Percentiles rank a stretch among this genome's conserved stretches.
These are phyloP conservation scores for Entomortierella chlamydospora DNA, from an alignment of 192 early-diverging fungal species.

Conservation along the genomic window DNA sequence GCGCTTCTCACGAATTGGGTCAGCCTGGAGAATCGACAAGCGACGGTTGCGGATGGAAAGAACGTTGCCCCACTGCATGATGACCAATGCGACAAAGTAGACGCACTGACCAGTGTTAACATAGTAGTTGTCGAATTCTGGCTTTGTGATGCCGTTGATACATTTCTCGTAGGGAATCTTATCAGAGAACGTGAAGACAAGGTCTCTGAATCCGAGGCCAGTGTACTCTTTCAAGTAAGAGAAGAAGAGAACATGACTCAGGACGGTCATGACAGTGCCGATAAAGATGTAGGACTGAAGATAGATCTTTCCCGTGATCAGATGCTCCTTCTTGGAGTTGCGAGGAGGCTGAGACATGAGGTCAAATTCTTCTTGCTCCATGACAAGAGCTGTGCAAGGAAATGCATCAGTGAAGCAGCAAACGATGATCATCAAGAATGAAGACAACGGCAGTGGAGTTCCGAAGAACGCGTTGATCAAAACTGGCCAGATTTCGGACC, in stretches of 20 bases:
- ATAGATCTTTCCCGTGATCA: slow-evolving; percentile 76
- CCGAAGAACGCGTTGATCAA: slow-evolving; percentile 85
- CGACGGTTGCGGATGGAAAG: slow-evolving; percentile 69
- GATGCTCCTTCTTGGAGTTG: slow-evolving; percentile 72
- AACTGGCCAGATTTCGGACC: slow-evolving; percentile 82
- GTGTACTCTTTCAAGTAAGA: slow-evolving; percentile 70
- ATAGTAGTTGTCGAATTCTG: slow-evolving; percentile 42
- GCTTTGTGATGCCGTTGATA: slow-evolving; percentile 15
- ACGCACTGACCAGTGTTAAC: slow-evolving; percentile 68
- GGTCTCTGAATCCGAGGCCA: slow-evolving; percentile 61
- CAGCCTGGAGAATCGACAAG: slow-evolving; percentile 69
- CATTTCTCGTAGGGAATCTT: slow-evolving; percentile 34
- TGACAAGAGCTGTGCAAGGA: slow-evolving; percentile 76
- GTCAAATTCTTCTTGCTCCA: slow-evolving; percentile 83
- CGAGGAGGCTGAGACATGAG: slow-evolving; percentile 80
- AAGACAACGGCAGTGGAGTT: slow-evolving; percentile 79
- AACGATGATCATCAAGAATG: slow-evolving; percentile 76
- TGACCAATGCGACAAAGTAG: slow-evolving; percentile 72
- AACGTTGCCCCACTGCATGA: slow-evolving; percentile 75
- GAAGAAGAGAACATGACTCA: slow-evolving; percentile 78
- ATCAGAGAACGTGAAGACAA: slow-evolving; percentile 49
- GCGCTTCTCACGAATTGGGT: slow-evolving; percentile 69
- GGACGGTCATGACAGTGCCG: slow-evolving; percentile 75
- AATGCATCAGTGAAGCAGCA: slow-evolving; percentile 68
- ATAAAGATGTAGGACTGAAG: slow-evolving; percentile 85